A percentile compares a stretch with the other conserved stretches of the same genome.
phyloP scores from a whole-genome alignment of 2,329 filamentous ascomycete genomes.

The Dothideomycetes sp. region DNA sequence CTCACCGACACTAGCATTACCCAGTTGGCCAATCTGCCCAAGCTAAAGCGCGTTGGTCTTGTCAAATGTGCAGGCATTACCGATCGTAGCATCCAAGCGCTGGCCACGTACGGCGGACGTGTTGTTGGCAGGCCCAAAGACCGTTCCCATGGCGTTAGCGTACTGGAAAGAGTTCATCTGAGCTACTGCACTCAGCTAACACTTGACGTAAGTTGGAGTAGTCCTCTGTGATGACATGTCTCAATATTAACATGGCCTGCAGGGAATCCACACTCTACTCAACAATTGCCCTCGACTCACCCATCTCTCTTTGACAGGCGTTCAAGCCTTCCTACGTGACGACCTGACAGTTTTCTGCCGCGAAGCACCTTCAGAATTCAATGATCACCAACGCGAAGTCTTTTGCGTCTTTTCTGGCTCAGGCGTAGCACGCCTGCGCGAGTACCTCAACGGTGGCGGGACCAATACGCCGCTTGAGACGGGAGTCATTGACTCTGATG shows the following conservation, averaged over 20 bases:
- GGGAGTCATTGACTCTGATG: slow-evolving; percentile 9
- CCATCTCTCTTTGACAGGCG: slow-evolving; percentile 87
- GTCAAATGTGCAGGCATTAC: slow-evolving; percentile 92
- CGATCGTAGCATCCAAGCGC: slow-evolving; percentile 73
- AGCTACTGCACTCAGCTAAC: slow-evolving; percentile 88
- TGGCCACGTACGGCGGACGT: slow-evolving; percentile 47
- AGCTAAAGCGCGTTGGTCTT: slow-evolving; percentile 85
- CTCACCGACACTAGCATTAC: slow-evolving; percentile 81
- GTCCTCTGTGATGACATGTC: neutral
- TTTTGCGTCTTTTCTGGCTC: slow-evolving; percentile 95
- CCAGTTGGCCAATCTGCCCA: slow-evolving; percentile 75
- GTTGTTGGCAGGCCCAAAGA: slow-evolving; percentile 9
- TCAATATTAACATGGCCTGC: slow-evolving; percentile 19
- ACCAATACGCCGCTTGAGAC: slow-evolving; percentile 3
- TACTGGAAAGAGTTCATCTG: slow-evolving; percentile 83
- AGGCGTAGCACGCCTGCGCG: slow-evolving; percentile 66
- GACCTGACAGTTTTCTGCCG: slow-evolving; percentile 81
- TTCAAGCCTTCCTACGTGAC: slow-evolving; percentile 76
- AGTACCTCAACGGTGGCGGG: slow-evolving; percentile 54
- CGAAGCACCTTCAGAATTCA: slow-evolving; percentile 84
- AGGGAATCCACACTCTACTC: slow-evolving; percentile 84
- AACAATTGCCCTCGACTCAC: slow-evolving; percentile 89
- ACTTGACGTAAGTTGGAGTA: slow-evolving; percentile 52
- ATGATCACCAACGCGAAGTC: slow-evolving; percentile 83
- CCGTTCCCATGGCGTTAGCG: slow-evolving; percentile 43